phyloP scores from a whole-genome alignment of 805 yeast species.

The Dipodascus albidus region DNA sequence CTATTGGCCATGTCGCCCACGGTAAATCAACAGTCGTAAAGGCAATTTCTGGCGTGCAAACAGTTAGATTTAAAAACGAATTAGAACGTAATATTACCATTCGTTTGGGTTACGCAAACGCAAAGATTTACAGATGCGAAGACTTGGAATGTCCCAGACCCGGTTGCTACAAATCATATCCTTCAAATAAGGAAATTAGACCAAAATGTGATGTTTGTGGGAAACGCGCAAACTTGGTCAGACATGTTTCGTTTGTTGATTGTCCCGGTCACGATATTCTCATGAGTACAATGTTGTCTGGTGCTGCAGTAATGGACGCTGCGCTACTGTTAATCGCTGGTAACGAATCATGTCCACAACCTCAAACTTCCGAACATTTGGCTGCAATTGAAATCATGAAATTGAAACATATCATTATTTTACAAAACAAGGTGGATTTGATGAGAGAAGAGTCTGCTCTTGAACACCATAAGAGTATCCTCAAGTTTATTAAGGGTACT shows the following conservation, averaged over 20 bases:
- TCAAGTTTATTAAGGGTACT: conserved; percentile 91
- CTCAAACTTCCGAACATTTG: conserved; percentile 97
- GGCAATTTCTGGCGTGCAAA: conserved; percentile 97
- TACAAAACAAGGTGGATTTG: conserved; percentile 96
- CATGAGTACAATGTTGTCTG: conserved; percentile 99
- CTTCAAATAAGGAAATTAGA: conserved; percentile 86
- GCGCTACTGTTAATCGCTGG: conserved; percentile 94
- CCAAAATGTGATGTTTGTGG: conserved; percentile 84
- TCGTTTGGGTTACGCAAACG: conserved; percentile 97
- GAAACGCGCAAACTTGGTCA: conserved; percentile 81
- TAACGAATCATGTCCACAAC: conserved; percentile 99
- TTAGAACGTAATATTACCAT: conserved; percentile 98
- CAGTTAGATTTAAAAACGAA: conserved; percentile 98
- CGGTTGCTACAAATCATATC: conserved; percentile 87
- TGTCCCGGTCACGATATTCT: conserved; percentile 99
- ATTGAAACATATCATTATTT: conserved; percentile 86
- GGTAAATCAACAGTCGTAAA: conserved; percentile 90
- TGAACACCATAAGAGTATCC: conserved; percentile 88
- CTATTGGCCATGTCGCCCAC: conserved; percentile 93
- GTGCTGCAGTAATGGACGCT: conserved; percentile 99
- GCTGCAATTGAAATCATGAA: conserved; percentile 99
- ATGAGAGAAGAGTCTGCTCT: conserved; percentile 95
- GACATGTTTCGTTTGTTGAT: conserved; percentile 98
- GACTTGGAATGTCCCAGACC: conserved; percentile 83
- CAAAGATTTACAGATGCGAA: conserved; percentile 91